These are phyloP conservation scores for Malassezia caprae DNA, from an alignment of 1,284 basidiomycete species.

Conservation along the genomic window DNA sequence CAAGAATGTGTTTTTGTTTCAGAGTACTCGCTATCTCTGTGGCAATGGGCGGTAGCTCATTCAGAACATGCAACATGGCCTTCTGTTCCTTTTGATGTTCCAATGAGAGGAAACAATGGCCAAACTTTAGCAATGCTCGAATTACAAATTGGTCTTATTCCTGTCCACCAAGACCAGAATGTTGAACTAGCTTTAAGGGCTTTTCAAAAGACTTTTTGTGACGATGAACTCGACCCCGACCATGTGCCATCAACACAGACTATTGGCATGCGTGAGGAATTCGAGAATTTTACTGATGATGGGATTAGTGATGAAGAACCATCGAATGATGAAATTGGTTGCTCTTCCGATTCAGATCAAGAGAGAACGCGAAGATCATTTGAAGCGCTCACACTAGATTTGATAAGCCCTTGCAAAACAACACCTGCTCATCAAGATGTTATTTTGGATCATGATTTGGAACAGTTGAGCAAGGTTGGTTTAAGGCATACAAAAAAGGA, in stretches of 20 bases:
- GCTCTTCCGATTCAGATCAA: background rate
- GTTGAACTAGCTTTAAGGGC: background rate
- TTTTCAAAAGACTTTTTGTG: background rate
- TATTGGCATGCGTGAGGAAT: slow-evolving; percentile 2
- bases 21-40: background rate
- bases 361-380: background rate
- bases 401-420: background rate
- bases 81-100: background rate
- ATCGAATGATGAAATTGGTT: background rate
- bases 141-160: background rate
- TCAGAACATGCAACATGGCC: background rate
- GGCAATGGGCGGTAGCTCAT: background rate
- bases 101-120: background rate
- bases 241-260: background rate
- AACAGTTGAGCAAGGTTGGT: background rate
- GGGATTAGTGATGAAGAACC: background rate
- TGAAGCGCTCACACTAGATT: background rate
- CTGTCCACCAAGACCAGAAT: background rate
- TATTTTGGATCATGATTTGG: background rate
- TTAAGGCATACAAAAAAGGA: background rate
- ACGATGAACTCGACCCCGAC: background rate
- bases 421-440: background rate
- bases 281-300: slow-evolving; percentile 5
- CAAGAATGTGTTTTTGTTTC: background rate
- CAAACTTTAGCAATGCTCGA: background rate